A percentile compares a stretch with the other conserved stretches of the same genome.
phyloP scores from a whole-genome alignment of 306 rosid species.

The Rubus idaeus region DNA sequence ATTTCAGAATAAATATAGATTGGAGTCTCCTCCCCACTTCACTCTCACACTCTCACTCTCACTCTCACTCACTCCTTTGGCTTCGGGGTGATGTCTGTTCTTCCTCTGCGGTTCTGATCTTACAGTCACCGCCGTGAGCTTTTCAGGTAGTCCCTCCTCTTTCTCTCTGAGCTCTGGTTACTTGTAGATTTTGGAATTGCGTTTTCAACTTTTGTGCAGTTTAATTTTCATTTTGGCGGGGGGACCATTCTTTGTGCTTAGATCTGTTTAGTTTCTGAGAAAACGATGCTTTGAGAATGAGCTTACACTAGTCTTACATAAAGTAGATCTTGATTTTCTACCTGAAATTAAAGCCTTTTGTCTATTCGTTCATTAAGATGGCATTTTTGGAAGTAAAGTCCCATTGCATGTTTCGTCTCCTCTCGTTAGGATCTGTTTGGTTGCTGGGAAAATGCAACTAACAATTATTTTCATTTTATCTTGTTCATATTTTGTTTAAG shows the following conservation, averaged over 20 bases:
- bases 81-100: not conserved
- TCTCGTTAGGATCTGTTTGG: too few relatives aligned
- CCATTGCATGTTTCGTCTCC: not conserved
- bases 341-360: too few relatives aligned
- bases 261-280: slow-evolving; percentile 9
- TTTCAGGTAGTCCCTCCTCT: not conserved
- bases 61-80: not conserved
- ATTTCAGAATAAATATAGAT: not conserved
- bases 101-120: not conserved
- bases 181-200: not conserved
- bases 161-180: not conserved
- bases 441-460: too few relatives aligned
- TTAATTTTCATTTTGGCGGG: not conserved
- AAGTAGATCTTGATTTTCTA: not conserved
- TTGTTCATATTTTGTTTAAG: too few relatives aligned
- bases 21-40: not conserved
- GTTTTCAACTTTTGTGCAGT: not conserved
- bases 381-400: not conserved
- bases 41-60: not conserved
- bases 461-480: too few relatives aligned
- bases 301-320: not conserved
- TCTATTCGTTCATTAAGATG: not conserved
- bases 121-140: not conserved
- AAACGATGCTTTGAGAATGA: not conserved
- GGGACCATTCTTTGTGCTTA: not conserved